Evolutionary conservation across 441 rosid genomes (phyloP).

Genomic region (Populus hybrid): DNA sequence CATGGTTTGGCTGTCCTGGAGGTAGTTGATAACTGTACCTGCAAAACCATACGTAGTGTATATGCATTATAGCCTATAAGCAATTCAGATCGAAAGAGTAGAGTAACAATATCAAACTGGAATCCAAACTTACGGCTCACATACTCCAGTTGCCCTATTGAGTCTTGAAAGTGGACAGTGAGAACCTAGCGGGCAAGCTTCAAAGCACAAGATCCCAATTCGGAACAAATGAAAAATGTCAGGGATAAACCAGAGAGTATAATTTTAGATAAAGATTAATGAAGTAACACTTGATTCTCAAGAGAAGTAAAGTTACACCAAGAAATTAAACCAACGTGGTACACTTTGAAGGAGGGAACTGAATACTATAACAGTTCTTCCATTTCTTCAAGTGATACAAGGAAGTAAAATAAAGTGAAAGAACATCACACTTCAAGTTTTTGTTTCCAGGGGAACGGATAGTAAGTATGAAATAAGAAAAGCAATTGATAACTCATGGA

Average conservation of each 20-base stretch:
- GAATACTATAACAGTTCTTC: neutral
- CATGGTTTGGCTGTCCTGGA: slow-evolving; percentile 59
- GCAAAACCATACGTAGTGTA: slow-evolving; percentile 23
- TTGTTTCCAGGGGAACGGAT: neutral
- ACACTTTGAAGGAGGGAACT: neutral
- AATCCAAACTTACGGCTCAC: slow-evolving; percentile 63
- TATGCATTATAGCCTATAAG: slow-evolving; percentile 3
- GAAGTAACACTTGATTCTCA: slow-evolving; percentile 2
- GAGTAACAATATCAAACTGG: slow-evolving; percentile 5
- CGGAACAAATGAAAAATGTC: neutral
- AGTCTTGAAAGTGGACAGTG: slow-evolving; percentile 60
- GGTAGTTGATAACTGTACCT: slow-evolving; percentile 85
- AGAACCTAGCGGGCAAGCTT: slow-evolving; percentile 76
- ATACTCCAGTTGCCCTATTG: slow-evolving; percentile 47
- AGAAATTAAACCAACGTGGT: neutral
- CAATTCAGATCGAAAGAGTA: neutral
- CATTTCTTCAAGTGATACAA: neutral
- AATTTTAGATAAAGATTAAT: neutral
- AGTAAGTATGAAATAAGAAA: neutral
- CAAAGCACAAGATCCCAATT: slow-evolving; percentile 17
- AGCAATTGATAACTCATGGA: neutral
- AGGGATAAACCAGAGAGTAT: neutral
- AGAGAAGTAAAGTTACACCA: neutral
- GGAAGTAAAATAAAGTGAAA: neutral
- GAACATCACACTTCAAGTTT: slow-evolving; percentile 5